A percentile compares a stretch with the other conserved stretches of the same genome.
phyloP scores from a whole-genome alignment of 805 yeast species.

The Metschnikowia gelsemii region DNA sequence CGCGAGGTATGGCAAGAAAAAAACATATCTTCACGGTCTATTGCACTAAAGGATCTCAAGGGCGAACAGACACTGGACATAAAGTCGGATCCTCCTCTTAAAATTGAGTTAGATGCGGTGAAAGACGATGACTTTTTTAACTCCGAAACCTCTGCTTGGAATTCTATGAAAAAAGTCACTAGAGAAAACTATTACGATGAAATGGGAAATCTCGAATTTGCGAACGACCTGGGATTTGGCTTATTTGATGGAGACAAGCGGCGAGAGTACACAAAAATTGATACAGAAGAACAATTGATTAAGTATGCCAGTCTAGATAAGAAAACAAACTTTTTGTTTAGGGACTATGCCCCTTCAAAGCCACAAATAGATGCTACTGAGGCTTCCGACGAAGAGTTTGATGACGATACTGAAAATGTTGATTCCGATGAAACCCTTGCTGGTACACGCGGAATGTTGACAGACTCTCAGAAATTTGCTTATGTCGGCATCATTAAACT shows the following conservation, averaged over 20 bases:
- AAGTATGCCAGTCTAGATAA: constrained; percentile 54
- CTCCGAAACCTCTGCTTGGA: constrained; percentile 63
- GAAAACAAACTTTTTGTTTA: constrained; percentile 53
- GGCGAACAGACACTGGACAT: constrained; percentile 1
- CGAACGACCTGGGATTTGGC: constrained; percentile 24
- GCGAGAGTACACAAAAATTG: constrained; percentile 84
- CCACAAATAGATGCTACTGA: constrained; percentile 27
- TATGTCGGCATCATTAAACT: constrained; percentile 84
- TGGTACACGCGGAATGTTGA: constrained; percentile 75
- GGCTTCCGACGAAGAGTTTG: constrained; percentile 29
- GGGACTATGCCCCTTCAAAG: constrained; percentile 16
- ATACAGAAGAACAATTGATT: constrained; percentile 81
- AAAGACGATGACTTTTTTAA: constrained; percentile 35
- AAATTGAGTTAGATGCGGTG: neutral
- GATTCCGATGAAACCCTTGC: constrained; percentile 65
- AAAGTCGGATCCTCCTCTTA: neutral
- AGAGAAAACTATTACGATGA: constrained; percentile 78
- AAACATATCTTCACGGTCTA: constrained; percentile 10
- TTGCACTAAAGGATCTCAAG: neutral
- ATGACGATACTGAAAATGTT: constrained; percentile 42
- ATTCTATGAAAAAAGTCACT: constrained; percentile 80
- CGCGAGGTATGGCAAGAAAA: constrained; percentile 12
- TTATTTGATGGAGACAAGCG: constrained; percentile 44
- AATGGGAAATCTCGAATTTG: constrained; percentile 61
- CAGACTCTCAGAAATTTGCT: constrained; percentile 85